Evolutionary conservation across 1,284 basidiomycete species (phyloP).

Genomic region (Cutaneotrichosporon arboriforme): DNA sequence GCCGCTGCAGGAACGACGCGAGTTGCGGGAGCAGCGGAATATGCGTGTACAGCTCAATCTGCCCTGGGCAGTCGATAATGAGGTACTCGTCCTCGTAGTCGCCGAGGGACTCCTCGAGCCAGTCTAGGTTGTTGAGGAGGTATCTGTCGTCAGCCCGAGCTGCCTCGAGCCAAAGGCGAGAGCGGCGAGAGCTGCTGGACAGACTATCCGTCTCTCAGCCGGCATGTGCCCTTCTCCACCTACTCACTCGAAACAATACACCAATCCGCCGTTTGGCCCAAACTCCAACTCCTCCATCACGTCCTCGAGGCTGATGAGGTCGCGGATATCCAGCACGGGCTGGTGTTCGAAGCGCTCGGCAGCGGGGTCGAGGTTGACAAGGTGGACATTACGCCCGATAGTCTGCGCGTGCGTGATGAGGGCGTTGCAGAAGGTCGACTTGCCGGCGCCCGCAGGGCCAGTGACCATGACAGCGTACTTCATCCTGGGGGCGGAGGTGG

Average conservation of each 20-base stretch:
- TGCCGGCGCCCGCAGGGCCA: conserved; percentile 88
- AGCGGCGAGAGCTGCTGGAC: neutral
- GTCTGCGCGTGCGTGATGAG: conserved; percentile 86
- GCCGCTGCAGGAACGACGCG: conserved; percentile 57
- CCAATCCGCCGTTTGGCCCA: conserved; percentile 93
- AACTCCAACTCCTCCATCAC: conserved; percentile 94
- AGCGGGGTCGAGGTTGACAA: conserved; percentile 97
- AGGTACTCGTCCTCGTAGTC: conserved; percentile 95
- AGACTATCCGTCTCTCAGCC: neutral
- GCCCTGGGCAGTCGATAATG: conserved; percentile 96
- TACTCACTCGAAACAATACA: conserved; percentile 99
- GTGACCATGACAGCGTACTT: conserved; percentile 75
- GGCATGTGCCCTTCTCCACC: neutral
- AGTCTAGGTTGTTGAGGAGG: conserved; percentile 93
- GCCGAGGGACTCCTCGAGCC: conserved; percentile 96
- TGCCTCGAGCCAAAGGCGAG: neutral
- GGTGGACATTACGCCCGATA: conserved; percentile 76
- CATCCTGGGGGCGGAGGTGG: conserved; percentile 52
- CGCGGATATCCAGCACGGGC: conserved; percentile 89
- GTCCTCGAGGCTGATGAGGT: conserved; percentile 88
- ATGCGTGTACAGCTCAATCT: conserved; percentile 99
- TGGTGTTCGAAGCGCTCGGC: conserved; percentile 91
- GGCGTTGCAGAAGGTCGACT: conserved; percentile 87
- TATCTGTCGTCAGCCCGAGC: conserved; percentile 58
- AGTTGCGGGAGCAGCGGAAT: conserved; percentile 91